phyloP scores from a whole-genome alignment of 768 basidiomycete genomes.

The Pisolithus orientalis region DNA sequence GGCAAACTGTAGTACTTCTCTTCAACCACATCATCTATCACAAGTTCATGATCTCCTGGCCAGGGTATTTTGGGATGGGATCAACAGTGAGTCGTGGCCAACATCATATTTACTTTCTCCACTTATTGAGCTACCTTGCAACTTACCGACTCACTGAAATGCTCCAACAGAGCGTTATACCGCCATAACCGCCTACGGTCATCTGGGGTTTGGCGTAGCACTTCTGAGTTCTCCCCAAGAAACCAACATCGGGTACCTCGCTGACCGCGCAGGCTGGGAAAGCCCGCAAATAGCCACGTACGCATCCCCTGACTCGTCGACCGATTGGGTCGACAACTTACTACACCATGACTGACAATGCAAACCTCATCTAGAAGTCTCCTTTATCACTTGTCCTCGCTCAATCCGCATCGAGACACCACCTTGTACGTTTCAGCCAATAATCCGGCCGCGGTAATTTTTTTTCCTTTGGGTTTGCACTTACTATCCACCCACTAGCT shows the following conservation, averaged over 20 bases:
- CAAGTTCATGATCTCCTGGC: constrained; percentile 70
- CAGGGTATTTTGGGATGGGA: constrained; percentile 70
- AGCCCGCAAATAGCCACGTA: constrained; percentile 74
- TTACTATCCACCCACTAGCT: constrained; percentile 35
- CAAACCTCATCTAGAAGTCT: constrained; percentile 43
- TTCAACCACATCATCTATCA: constrained; percentile 51
- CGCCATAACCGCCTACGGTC: constrained; percentile 66
- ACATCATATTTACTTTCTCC: background rate
- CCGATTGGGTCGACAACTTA: background rate
- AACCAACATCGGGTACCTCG: constrained; percentile 79
- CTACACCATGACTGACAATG: background rate
- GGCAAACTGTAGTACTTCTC: constrained; percentile 39
- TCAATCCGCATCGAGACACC: constrained; percentile 72
- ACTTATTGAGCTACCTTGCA: background rate
- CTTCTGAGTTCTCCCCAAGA: constrained; percentile 74
- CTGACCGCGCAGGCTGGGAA: constrained; percentile 79
- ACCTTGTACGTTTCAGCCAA: constrained; percentile 79
- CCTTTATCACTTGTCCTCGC: constrained; percentile 67
- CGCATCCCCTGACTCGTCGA: constrained; percentile 1
- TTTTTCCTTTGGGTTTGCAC: background rate
- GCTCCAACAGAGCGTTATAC: constrained; percentile 65
- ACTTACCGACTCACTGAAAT: constrained; percentile 70
- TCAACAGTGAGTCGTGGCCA: constrained; percentile 47
- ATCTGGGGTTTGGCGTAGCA: constrained; percentile 66
- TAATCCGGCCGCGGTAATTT: constrained; percentile 66